A percentile compares a stretch with the other conserved stretches of the same genome.
These are phyloP conservation scores for Xylariaceae sp. DNA, from an alignment of 2,329 filamentous ascomycete genomes.

Conservation along the genomic window DNA sequence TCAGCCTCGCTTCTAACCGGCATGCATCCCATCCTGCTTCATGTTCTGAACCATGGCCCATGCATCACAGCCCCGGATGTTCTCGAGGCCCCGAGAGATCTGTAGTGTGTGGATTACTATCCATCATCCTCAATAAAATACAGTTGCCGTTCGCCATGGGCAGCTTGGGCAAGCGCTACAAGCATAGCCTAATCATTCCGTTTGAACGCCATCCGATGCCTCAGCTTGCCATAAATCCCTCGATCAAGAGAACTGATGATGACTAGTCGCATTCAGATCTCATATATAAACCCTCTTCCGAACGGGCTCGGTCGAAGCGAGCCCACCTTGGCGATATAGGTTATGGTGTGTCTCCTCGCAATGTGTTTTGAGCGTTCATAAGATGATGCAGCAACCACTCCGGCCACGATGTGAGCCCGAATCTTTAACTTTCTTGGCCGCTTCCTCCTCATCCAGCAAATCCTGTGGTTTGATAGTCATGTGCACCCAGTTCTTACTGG, in stretches of 20 bases:
- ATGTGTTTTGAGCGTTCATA: slow-evolving; percentile 23
- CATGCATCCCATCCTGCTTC: background rate
- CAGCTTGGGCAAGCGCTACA: slow-evolving; percentile 9
- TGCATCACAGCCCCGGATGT: background rate
- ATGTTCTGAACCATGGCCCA: background rate
- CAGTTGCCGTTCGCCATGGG: slow-evolving; percentile 12
- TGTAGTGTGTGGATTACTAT: slow-evolving; percentile 6
- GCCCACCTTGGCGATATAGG: slow-evolving; percentile 1
- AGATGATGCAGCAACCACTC: slow-evolving; percentile 35
- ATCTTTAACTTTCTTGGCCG: slow-evolving; percentile 56
- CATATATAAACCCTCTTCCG: slow-evolving; percentile 1
- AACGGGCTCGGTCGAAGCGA: slow-evolving; percentile 5
- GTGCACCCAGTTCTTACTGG: slow-evolving; percentile 66
- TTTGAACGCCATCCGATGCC: slow-evolving; percentile 23
- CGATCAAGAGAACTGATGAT: slow-evolving; percentile 12
- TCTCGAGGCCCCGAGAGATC: background rate
- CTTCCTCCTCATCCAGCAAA: slow-evolving; percentile 64
- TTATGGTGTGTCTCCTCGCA: background rate
- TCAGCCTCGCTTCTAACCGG: background rate
- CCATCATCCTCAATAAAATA: slow-evolving; percentile 21
- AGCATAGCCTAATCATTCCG: slow-evolving; percentile 9
- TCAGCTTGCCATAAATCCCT: slow-evolving; percentile 10
- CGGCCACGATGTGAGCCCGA: slow-evolving; percentile 27
- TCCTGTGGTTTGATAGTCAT: slow-evolving; percentile 76
- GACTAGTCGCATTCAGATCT: background rate